Evolutionary conservation across 139 green algal species (phyloP).

Genomic region (Tetradesmus lagerheimii): DNA sequence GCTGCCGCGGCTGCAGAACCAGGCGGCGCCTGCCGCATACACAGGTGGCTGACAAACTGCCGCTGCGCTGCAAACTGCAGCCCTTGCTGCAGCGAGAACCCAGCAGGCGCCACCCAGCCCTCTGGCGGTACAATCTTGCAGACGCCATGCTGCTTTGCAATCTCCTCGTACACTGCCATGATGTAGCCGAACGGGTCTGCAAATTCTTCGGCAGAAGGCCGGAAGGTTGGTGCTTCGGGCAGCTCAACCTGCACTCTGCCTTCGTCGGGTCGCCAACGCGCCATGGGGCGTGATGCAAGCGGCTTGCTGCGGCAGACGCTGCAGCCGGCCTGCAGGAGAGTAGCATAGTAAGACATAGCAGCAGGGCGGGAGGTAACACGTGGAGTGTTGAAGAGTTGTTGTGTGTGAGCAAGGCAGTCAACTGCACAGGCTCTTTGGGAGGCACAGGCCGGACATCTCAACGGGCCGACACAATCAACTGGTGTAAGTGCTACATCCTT

Average conservation of each 20-base stretch:
- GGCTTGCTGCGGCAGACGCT: slow-evolving; percentile 16
- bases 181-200: slow-evolving; percentile 89
- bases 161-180: slow-evolving; percentile 63
- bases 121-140: slow-evolving; percentile 90
- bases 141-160: slow-evolving; percentile 79
- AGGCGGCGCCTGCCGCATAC: slow-evolving; percentile 45
- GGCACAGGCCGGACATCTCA: too few relatives aligned
- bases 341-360: neutral
- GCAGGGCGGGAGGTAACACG: neutral
- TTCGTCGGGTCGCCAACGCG: slow-evolving; percentile 56
- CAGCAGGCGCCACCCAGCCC: slow-evolving; percentile 60
- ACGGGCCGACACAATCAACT: too few relatives aligned
- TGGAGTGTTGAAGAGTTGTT: too few relatives aligned
- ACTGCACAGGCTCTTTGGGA: too few relatives aligned
- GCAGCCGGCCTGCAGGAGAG: slow-evolving; percentile 30
- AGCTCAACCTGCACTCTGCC: slow-evolving; percentile 56
- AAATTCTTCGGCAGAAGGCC: slow-evolving; percentile 86
- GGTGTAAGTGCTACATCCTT: too few relatives aligned
- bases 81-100: neutral
- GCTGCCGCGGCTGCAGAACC: neutral
- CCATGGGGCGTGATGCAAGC: slow-evolving; percentile 35
- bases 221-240: slow-evolving; percentile 63
- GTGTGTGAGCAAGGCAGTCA: too few relatives aligned
- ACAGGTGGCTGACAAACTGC: slow-evolving; percentile 65
- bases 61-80: slow-evolving; percentile 39